These are phyloP conservation scores for Talaromyces albobiverticillius DNA, from an alignment of 2,329 filamentous ascomycete genomes.

Conservation along the genomic window DNA sequence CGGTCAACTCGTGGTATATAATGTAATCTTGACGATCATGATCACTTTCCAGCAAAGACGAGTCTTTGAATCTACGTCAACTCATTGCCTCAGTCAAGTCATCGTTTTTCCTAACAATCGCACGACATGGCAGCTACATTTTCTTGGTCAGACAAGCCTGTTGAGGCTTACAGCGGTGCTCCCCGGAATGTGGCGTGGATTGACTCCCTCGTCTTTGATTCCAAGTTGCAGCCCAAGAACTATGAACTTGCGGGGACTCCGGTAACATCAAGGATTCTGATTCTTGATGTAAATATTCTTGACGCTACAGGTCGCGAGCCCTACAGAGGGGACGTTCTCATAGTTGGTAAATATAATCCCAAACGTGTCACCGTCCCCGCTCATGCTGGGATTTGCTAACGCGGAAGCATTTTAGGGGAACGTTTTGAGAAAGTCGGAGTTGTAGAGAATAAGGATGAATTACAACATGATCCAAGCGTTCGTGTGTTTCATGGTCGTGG, in stretches of 20 bases:
- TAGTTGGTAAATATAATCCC: constrained; percentile 31
- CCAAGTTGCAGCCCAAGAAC: constrained; percentile 29
- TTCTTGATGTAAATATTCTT: constrained; percentile 18
- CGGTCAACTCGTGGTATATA: no score
- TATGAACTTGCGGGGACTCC: constrained; percentile 27
- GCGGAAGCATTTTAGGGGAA: constrained; percentile 24
- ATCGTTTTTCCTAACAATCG: neutral
- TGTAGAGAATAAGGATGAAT: constrained; percentile 28
- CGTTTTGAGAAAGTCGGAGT: constrained; percentile 32
- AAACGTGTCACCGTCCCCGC: neutral
- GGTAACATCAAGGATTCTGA: neutral
- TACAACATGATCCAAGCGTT: constrained; percentile 30
- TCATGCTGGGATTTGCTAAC: neutral
- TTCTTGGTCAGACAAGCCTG: constrained; percentile 11
- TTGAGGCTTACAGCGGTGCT: constrained; percentile 21
- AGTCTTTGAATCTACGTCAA: neutral
- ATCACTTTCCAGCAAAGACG: neutral
- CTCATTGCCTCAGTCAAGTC: constrained; percentile 6
- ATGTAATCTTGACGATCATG: neutral
- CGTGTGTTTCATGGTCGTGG: constrained; percentile 39
- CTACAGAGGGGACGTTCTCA: constrained; percentile 39
- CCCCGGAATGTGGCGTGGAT: constrained; percentile 25
- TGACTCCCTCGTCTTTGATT: constrained; percentile 30
- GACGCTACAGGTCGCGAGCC: constrained; percentile 38
- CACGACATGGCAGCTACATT: neutral